Base-by-base conservation (phyloP, 768 basidiomycete genomes). In the Ephemerocybe angulata region DNA sequence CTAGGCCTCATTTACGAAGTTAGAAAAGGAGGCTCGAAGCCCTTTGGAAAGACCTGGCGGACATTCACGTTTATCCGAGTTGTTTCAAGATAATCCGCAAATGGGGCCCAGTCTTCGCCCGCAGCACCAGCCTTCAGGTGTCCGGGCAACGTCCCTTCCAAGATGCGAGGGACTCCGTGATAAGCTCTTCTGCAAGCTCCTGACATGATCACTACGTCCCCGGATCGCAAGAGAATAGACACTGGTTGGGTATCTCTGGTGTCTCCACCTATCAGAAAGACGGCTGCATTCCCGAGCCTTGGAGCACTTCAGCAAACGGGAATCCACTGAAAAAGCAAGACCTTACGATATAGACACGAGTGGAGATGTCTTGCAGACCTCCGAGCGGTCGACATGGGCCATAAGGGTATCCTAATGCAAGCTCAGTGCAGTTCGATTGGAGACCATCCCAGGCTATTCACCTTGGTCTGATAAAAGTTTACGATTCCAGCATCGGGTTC, bases 341-440 rank as follows among this genome's bases (percentile, higher is more conserved):
- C 88, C n/a, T 62, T 60, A 95, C 94, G 94, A 97, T 48, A 99
- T 85, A 0, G 93, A 97, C 4, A 98, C 91, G 0, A 99, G 79
- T 0, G 96, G 96, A 0, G 92, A 87, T 4, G 91, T 91, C 2
- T 92, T 85, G 62, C 94, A 96, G 8, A 96, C 79, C 71, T 99
- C 96, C 21, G 95, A 93, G 19, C 91, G 88, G 69, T 99, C 96
- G n/a, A 97, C 92, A 67, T 99, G 96, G 0, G 84, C 96, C 88
- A 98, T 98, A 19, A 99, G 81, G 0, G 93, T 91, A 59, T 98
- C 94, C 81, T 86, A 38, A n/a, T 4, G 25, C 50, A 52, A n/a
- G n/a, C n/a, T n/a, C n/a, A n/a, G n/a, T n/a, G n/a, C n/a, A n/a
- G n/a, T n/a, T n/a, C n/a, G n/a, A n/a, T n/a, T n/a, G n/a, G n/a